Conservation (phyloP, 2,329 filamentous ascomycete genomes). For the Macrophomina phaseolina region DNA sequence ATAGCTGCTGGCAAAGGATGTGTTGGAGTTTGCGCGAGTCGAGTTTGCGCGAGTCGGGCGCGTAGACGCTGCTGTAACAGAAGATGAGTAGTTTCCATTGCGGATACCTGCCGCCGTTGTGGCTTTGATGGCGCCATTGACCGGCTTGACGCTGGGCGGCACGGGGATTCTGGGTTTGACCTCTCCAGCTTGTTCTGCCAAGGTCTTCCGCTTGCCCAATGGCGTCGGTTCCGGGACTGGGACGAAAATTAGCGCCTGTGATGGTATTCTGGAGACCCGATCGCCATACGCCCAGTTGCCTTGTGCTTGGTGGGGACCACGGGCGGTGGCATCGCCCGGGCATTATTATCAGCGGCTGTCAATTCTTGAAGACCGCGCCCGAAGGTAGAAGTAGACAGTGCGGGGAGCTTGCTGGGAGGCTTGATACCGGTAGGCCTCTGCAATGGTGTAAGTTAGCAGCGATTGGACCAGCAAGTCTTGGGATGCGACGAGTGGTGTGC, state of each 20-base stretch:
- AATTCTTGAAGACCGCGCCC: constrained; percentile 54
- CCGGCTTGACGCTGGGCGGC: constrained; percentile 50
- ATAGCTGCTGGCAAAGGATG: constrained; percentile 62
- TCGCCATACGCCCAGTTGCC: constrained; percentile 53
- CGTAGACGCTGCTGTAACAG: constrained; percentile 47
- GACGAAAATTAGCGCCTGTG: constrained; percentile 33
- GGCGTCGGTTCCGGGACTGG: constrained; percentile 54
- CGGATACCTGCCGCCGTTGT: constrained; percentile 49
- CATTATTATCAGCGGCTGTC: constrained; percentile 59
- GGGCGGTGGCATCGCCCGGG: constrained; percentile 53
- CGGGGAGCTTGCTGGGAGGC: constrained; percentile 41
- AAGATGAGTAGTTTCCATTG: constrained; percentile 40
- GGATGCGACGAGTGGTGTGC: constrained; percentile 6
- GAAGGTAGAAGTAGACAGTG: constrained; percentile 33
- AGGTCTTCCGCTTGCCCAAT: constrained; percentile 54
- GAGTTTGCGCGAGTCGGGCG: constrained; percentile 35
- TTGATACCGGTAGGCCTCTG: constrained; percentile 39
- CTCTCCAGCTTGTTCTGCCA: constrained; percentile 55
- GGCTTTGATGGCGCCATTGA: constrained; percentile 51
- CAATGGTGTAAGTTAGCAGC: background rate
- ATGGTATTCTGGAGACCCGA: constrained; percentile 35
- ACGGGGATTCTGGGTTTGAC: constrained; percentile 48
- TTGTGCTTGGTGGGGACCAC: constrained; percentile 57
- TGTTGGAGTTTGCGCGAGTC: constrained; percentile 36
- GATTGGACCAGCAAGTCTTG: background rate